Base-by-base conservation (phyloP, 768 basidiomycete genomes). In the Suillus placidus region DNA sequence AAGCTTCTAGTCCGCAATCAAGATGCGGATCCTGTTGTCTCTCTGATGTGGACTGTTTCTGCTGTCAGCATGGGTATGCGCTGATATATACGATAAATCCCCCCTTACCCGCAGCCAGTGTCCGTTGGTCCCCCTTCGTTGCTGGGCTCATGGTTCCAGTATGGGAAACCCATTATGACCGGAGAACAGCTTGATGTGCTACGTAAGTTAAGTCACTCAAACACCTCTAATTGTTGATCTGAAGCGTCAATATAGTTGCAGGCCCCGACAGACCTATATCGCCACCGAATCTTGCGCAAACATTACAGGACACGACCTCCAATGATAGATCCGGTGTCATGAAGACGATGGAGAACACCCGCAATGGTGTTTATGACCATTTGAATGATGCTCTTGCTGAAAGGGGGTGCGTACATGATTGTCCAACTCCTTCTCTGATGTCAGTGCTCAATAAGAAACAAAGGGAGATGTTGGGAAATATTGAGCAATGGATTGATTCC, bases 31-130 rank as follows among this genome's bases (percentile, higher is more conserved):
- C 76, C 79, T 1, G 76, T 91, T 10, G 77, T 77, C 20, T 83
- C 84, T 1, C 73, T 96, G 66, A 80, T 83, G 34, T 97, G 92
- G 92, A 82, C 88, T 0, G 83, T 93, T 6, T 82, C 84, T 20
- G 18, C 30, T 20, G 12, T 60, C 26, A 20, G 26, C 40, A 58
- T 76, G 83, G 2, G 72, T 89, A 26, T 83, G 82, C 6, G 77
- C 84, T 73, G 90, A 92, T 82, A 61, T 16, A 61, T 49, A 37
- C 26, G 23, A 23, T 49, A 18, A 40, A 72, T 87, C 0, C 86
- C 88, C n/a, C 66, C 84, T 35, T 84, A 87, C 67, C 90, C 89
- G 2, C 84, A 86, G 64, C 89, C 88, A 13, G 82, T 89, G 4
- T 82, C 86, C 18, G 74, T 86, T 37, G 88, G 85, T 0, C 88